A percentile compares a stretch with the other conserved stretches of the same genome.
Evolutionary conservation across 1,139 yeast species (phyloP).

Genomic region (Schizosaccharomyces versatilis): DNA sequence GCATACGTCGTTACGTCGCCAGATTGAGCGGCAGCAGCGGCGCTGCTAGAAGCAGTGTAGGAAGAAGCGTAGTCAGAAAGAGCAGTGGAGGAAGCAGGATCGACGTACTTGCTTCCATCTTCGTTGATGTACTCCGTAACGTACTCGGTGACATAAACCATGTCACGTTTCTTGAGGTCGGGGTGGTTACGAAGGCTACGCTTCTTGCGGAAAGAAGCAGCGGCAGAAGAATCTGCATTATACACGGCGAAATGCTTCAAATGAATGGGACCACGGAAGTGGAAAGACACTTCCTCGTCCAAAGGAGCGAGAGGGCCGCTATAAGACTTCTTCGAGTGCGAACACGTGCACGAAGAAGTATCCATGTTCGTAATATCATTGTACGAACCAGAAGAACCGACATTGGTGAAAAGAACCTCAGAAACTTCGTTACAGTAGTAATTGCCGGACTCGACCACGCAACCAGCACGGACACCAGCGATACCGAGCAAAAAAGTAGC

Average conservation of each 20-base stretch:
- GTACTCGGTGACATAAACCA: conserved; percentile 49
- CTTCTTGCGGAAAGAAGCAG: conserved; percentile 21
- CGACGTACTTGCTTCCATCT: conserved; percentile 28
- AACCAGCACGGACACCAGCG: conserved; percentile 8
- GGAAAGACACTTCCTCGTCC: conserved; percentile 74
- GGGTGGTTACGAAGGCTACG: conserved; percentile 25
- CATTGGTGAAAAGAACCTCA: conserved; percentile 44
- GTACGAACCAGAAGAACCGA: conserved; percentile 69
- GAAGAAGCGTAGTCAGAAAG: conserved; percentile 11
- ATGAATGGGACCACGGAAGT: conserved; percentile 79
- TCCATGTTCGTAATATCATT: conserved; percentile 50
- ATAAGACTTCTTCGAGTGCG: conserved; percentile 29
- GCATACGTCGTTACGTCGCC: conserved; percentile 13
- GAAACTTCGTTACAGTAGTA: conserved; percentile 35
- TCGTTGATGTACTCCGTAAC: conserved; percentile 25
- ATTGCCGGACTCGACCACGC: conserved; percentile 14
- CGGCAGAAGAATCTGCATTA: conserved; percentile 24
- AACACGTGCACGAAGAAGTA: conserved; percentile 39
- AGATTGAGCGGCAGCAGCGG: conserved; percentile 9
- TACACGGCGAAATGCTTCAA: conserved; percentile 63
- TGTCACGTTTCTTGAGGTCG: conserved; percentile 31
- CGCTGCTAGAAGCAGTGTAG: conserved; percentile 8
- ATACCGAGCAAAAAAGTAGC: not conserved
- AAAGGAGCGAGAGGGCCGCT: conserved; percentile 64
- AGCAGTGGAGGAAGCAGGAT: conserved; percentile 21